Conservation (phyloP, 2,329 filamentous ascomycete genomes). For the Cordyceps farinosa region DNA sequence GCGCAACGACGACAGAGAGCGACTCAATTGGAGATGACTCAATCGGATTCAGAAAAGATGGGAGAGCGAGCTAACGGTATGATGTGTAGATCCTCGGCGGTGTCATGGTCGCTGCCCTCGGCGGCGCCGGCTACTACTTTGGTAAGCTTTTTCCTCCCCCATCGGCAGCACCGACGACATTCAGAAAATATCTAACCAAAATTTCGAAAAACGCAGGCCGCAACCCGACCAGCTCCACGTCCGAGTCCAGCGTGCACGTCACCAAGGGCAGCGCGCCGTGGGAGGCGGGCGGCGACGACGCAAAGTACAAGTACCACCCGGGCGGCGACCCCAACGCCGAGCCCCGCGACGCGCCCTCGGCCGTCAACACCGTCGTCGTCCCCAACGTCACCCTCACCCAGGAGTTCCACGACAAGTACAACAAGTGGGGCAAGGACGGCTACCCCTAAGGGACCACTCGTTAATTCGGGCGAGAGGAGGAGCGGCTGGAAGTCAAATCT, state of each 20-base stretch:
- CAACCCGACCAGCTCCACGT: conserved; percentile 80
- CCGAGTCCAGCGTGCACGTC: conserved; percentile 73
- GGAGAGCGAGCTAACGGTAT: conserved; percentile 1
- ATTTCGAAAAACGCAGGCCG: conserved; percentile 51
- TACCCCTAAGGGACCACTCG: conserved; percentile 51
- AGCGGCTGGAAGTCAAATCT: not conserved
- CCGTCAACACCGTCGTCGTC: conserved; percentile 90
- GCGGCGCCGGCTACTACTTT: conserved; percentile 86
- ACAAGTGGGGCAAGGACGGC: conserved; percentile 99
- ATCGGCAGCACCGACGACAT: too few relatives aligned
- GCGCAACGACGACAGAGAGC: not conserved
- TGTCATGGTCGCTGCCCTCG: conserved; percentile 86
- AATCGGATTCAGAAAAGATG: not conserved
- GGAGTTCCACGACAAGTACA: conserved; percentile 93
- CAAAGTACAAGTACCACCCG: conserved; percentile 78
- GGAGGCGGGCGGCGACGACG: conserved; percentile 63
- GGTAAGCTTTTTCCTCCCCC: conserved; percentile 45
- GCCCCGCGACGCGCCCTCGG: conserved; percentile 88
- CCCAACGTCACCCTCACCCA: conserved; percentile 90
- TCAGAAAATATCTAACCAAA: not conserved
- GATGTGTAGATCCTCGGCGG: conserved; percentile 73
- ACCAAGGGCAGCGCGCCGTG: conserved; percentile 82
- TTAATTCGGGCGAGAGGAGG: not conserved
- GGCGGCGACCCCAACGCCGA: conserved; percentile 73
- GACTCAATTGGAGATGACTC: not conserved